Conservation (phyloP, 352 stramenopile species). For the Pythium biforme region DNA sequence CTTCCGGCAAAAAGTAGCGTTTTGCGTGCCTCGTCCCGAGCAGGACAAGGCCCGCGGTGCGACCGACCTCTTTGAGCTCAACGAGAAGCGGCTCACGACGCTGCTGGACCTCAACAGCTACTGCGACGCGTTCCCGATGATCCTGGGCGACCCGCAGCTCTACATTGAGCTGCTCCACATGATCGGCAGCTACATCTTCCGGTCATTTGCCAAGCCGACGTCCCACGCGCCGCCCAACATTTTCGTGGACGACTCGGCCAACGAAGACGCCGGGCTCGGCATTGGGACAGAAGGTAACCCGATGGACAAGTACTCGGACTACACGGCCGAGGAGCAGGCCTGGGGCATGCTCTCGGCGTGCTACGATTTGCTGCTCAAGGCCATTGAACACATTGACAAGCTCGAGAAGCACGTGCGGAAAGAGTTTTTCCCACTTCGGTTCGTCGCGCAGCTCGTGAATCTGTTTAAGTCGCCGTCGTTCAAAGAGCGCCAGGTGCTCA, state of each 20-base stretch:
- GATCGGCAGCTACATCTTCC: constrained; percentile 82
- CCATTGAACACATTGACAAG: constrained; percentile 89
- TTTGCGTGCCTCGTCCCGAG: constrained; percentile 58
- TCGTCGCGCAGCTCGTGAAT: constrained; percentile 78
- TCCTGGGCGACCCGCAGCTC: constrained; percentile 75
- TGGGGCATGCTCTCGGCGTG: constrained; percentile 79
- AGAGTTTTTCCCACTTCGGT: constrained; percentile 81
- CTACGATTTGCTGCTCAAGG: constrained; percentile 81
- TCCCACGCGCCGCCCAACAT: constrained; percentile 67
- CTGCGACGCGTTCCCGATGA: constrained; percentile 80
- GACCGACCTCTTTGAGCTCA: constrained; percentile 80
- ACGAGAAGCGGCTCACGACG: constrained; percentile 79
- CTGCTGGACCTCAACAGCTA: constrained; percentile 86
- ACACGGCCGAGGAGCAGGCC: constrained; percentile 78
- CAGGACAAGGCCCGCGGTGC: constrained; percentile 43
- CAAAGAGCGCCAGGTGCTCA: constrained; percentile 83
- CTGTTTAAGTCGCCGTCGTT: constrained; percentile 88
- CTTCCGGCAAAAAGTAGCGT: constrained; percentile 84
- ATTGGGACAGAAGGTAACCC: constrained; percentile 52
- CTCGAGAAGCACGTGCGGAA: constrained; percentile 86
- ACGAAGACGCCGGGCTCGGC: constrained; percentile 37
- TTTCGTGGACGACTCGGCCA: constrained; percentile 79
- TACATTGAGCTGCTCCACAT: constrained; percentile 81
- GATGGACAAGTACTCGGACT: constrained; percentile 84
- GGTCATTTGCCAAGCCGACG: constrained; percentile 55